phyloP scores from a whole-genome alignment of 2,329 filamentous ascomycete genomes.

The Neoscytalidium dimidiatum region DNA sequence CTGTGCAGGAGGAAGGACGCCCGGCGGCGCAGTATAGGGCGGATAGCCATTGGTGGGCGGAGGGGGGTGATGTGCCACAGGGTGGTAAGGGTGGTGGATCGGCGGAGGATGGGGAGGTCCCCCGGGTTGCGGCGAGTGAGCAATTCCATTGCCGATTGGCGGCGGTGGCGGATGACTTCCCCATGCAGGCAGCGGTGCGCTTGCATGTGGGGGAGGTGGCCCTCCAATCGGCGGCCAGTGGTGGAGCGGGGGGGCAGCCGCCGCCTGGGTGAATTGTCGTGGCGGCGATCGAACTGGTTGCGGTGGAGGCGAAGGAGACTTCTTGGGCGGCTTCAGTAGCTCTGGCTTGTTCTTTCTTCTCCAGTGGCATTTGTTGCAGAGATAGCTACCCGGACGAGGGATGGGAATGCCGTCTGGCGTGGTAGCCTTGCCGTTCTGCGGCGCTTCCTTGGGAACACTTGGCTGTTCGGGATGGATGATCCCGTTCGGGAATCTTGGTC shows the following conservation, averaged over 20 bases:
- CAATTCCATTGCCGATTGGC: constrained; percentile 33
- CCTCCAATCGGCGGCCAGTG: constrained; percentile 29
- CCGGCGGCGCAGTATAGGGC: constrained; percentile 31
- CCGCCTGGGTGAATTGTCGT: constrained; percentile 31
- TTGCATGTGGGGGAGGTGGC: constrained; percentile 27
- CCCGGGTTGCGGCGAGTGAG: constrained; percentile 30
- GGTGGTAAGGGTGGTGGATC: constrained; percentile 34
- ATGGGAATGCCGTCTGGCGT: constrained; percentile 23
- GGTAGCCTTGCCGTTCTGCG: constrained; percentile 26
- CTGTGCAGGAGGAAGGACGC: constrained; percentile 33
- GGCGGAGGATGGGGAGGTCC: constrained; percentile 23
- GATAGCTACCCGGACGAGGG: constrained; percentile 29
- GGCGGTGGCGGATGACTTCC: constrained; percentile 23
- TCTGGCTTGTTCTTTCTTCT: constrained; percentile 42
- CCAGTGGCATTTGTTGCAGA: constrained; percentile 54
- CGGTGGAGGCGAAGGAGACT: constrained; percentile 27
- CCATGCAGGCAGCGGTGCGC: constrained; percentile 34
- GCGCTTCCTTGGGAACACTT: constrained; percentile 23
- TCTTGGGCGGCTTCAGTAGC: constrained; percentile 30
- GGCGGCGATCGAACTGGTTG: constrained; percentile 29
- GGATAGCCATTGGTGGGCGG: constrained; percentile 36
- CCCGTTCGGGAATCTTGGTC: constrained; percentile 16
- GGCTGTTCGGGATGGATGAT: constrained; percentile 27
- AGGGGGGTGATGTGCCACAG: constrained; percentile 30
- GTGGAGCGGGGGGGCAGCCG: constrained; percentile 23